Evolutionary conservation across 768 basidiomycete species (phyloP), one percentile per base, ranked within the genome.

Genomic region (Calvatia gigantea): DNA sequence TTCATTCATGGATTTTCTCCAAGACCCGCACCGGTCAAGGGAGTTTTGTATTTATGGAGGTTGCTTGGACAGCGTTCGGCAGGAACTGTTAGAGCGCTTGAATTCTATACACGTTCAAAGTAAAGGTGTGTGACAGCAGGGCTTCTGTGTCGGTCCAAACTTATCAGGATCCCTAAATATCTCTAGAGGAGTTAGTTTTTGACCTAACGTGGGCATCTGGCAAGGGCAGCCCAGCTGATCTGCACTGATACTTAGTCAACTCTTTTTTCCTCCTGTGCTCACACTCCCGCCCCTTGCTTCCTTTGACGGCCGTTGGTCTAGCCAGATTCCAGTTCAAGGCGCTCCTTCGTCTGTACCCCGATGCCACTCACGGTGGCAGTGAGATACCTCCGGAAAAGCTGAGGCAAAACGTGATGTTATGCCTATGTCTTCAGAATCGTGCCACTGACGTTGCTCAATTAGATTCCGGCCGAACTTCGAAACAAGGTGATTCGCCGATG

Each of bases 1-100:
- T 4, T 52, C 51, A 12, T 52, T 52, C 49, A 25, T 51, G 21
- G 49, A 52, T 8, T 52, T 42, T 6, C 11, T 52, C 29, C 29
- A 21, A 31, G 51, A 52, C 44, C 19, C 47, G 56, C 50, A 27
- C 17, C 5, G 46, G 32, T 31, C 33, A 6, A 12, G n/a, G 31
- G 23, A 17, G 17, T 21, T 46, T 17, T 57, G 54, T 35, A 35
- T 35, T 4, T 35, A 35, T 15, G 11, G 12, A 3, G 11, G 12
- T 14, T n/a, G n/a, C n/a, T 35, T 35, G 33, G 33, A 35, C n/a
- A 5, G 33, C 33, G 12, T 35, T 35, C 33, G 33, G 12, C 33
- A 15, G n/a, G 33, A 35, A 15, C n/a, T 35, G 7, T 4, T 35
- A 12, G 33, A 35, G 3, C 33, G 33, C 11, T 35, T 35, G 33